Conservation (phyloP, 495 filamentous ascomycete genomes). For the Penicillium robsamsonii region DNA sequence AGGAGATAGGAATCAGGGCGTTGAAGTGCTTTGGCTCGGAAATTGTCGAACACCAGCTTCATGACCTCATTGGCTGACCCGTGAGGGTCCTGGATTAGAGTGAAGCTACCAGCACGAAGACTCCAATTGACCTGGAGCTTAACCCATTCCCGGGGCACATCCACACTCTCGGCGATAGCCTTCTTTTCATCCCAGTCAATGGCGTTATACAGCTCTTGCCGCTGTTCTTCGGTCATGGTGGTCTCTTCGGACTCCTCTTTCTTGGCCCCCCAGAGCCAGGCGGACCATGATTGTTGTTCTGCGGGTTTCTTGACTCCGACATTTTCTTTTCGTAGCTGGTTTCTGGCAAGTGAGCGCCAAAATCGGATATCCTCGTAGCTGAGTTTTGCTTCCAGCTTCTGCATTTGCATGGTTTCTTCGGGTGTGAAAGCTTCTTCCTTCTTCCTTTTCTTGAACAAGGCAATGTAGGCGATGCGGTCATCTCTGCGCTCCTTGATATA, state of each 20-base stretch:
- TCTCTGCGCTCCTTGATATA: slow-evolving; percentile 91
- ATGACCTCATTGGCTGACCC: slow-evolving; percentile 74
- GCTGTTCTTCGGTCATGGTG: slow-evolving; percentile 89
- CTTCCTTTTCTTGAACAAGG: slow-evolving; percentile 91
- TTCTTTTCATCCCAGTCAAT: slow-evolving; percentile 99
- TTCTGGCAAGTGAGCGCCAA: slow-evolving; percentile 91
- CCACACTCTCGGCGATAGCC: slow-evolving; percentile 78
- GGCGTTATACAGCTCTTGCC: slow-evolving; percentile 92
- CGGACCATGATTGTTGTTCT: slow-evolving; percentile 72
- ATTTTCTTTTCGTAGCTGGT: slow-evolving; percentile 92
- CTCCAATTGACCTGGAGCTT: slow-evolving; percentile 90
- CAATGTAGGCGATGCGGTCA: slow-evolving; percentile 83
- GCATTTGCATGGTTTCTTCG: slow-evolving; percentile 68
- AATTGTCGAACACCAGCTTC: slow-evolving; percentile 88
- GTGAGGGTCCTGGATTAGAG: slow-evolving; percentile 83
- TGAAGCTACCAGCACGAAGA: slow-evolving; percentile 90
- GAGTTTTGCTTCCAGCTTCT: slow-evolving; percentile 79
- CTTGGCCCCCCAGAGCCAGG: slow-evolving; percentile 85
- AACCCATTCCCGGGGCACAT: slow-evolving; percentile 83
- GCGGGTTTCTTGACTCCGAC: slow-evolving; percentile 69
- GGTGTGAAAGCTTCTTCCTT: slow-evolving; percentile 68
- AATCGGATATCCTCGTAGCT: slow-evolving; percentile 96
- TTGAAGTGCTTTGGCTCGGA: slow-evolving; percentile 82
- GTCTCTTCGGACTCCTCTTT: slow-evolving; percentile 67
- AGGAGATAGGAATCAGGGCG: slow-evolving; percentile 85